These are phyloP conservation scores for Euclidium syriacum DNA, from an alignment of 345 rosid species.

Conservation along the genomic window DNA sequence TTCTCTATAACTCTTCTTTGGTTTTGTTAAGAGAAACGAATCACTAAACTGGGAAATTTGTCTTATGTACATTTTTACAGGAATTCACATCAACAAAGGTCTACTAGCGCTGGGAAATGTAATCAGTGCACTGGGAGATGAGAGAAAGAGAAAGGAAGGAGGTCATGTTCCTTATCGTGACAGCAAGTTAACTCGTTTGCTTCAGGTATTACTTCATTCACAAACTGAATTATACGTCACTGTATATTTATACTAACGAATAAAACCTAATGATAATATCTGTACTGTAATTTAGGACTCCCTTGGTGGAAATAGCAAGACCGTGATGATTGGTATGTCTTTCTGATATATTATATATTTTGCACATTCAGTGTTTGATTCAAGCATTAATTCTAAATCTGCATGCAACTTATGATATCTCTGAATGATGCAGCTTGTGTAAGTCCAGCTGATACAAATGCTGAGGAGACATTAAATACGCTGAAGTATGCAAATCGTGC, in stretches of 20 bases:
- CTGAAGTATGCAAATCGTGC: constrained; percentile 97
- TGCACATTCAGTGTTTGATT: background rate
- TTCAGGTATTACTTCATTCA: constrained; percentile 51
- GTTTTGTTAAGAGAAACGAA: background rate
- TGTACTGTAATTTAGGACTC: constrained; percentile 71
- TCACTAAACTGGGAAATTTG: background rate
- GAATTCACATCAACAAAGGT: constrained; percentile 95
- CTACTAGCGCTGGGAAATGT: constrained; percentile 91
- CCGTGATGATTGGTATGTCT: constrained; percentile 92
- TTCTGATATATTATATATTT: background rate
- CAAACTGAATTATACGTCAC: background rate
- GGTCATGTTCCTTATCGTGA: constrained; percentile 97
- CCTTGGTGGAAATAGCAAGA: constrained; percentile 97
- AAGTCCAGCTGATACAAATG: constrained; percentile 98
- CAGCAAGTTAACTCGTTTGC: constrained; percentile 96
- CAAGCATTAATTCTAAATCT: constrained; percentile 5
- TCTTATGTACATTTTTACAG: constrained; percentile 30
- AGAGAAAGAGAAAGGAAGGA: constrained; percentile 91
- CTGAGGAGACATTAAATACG: constrained; percentile 94
- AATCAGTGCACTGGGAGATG: constrained; percentile 95
- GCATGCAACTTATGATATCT: background rate
- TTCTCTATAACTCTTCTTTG: background rate
- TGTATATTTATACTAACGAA: background rate
- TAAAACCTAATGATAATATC: background rate
- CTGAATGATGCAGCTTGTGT: constrained; percentile 66